phyloP scores from a whole-genome alignment of 331 rosid genomes.

The Dryas integrifolia region DNA sequence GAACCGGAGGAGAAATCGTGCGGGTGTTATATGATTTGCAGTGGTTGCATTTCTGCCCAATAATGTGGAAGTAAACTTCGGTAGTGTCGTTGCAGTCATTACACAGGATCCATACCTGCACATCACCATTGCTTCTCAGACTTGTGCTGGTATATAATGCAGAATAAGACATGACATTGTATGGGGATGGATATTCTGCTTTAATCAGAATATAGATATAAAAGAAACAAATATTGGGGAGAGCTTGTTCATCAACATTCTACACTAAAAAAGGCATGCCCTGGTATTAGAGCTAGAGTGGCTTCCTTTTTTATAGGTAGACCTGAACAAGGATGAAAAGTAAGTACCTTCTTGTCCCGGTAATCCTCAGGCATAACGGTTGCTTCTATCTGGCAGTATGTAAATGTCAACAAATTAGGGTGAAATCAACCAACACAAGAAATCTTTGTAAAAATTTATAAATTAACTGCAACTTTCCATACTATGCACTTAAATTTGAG shows the following conservation, averaged over 20 bases:
- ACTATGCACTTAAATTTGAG: conserved; percentile 11
- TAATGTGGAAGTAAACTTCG: conserved; percentile 68
- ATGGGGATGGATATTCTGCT: no score
- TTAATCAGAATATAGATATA: no score
- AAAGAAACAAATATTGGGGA: no score
- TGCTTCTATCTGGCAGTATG: conserved; percentile 62
- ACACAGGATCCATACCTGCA: conserved; percentile 92
- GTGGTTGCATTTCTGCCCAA: conserved; percentile 86
- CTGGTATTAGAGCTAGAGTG: background rate
- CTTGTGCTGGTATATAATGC: background rate
- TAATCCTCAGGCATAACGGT: conserved; percentile 76
- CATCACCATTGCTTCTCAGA: conserved; percentile 19
- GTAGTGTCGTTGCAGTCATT: conserved; percentile 90
- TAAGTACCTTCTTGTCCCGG: conserved; percentile 59
- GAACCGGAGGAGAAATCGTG: conserved; percentile 72
- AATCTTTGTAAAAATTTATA: background rate
- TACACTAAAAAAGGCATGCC: background rate
- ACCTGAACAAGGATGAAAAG: conserved; percentile 21
- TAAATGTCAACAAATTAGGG: conserved; percentile 15
- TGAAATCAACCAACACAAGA: conserved; percentile 3
- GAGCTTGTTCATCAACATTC: background rate
- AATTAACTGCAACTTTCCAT: conserved; percentile 13
- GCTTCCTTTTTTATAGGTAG: background rate
- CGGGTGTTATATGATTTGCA: conserved; percentile 87
- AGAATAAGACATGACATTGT: no score